Conservation (phyloP, 139 green algal genomes). For the Protoeuglena noctilucae region DNA sequence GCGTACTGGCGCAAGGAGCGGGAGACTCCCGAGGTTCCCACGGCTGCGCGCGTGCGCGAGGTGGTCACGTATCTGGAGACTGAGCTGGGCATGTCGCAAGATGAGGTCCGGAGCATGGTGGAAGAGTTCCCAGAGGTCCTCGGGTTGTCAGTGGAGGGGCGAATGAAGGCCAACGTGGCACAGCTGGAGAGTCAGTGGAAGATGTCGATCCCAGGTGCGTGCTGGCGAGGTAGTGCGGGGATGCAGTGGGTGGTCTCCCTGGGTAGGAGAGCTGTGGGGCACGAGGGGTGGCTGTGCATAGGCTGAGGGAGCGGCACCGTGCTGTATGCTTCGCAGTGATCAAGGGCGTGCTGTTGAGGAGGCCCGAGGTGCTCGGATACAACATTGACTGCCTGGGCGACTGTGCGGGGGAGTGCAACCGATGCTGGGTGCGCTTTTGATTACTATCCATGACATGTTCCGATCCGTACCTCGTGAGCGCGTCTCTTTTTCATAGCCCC, state of each 20-base stretch:
- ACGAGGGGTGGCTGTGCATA: no score
- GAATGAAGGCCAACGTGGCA: slow-evolving; percentile 19
- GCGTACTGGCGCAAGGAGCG: slow-evolving; percentile 27
- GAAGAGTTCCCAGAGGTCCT: slow-evolving; percentile 31
- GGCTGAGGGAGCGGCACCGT: no score
- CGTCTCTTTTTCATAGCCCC: no score
- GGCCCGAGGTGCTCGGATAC: slow-evolving; percentile 32
- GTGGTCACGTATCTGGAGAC: slow-evolving; percentile 20
- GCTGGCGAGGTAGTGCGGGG: no score
- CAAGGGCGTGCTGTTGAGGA: slow-evolving; percentile 17
- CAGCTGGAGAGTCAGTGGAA: slow-evolving; percentile 28
- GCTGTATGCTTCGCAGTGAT: no score
- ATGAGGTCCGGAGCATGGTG: slow-evolving; percentile 13
- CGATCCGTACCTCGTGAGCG: no score
- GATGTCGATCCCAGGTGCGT: slow-evolving; percentile 24
- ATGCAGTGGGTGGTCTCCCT: no score
- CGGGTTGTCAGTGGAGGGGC: slow-evolving; percentile 16
- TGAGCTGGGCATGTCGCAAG: slow-evolving; percentile 12
- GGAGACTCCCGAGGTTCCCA: not conserved
- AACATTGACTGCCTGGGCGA: slow-evolving; percentile 34
- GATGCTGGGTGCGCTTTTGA: slow-evolving; percentile 37
- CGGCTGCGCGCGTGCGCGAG: slow-evolving; percentile 3
- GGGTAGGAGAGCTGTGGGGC: no score
- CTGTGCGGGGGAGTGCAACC: slow-evolving; percentile 43
- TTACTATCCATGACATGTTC: no score